These are phyloP conservation scores for Fusarium incarnatum DNA, from an alignment of 2,329 filamentous ascomycete genomes.

Conservation along the genomic window DNA sequence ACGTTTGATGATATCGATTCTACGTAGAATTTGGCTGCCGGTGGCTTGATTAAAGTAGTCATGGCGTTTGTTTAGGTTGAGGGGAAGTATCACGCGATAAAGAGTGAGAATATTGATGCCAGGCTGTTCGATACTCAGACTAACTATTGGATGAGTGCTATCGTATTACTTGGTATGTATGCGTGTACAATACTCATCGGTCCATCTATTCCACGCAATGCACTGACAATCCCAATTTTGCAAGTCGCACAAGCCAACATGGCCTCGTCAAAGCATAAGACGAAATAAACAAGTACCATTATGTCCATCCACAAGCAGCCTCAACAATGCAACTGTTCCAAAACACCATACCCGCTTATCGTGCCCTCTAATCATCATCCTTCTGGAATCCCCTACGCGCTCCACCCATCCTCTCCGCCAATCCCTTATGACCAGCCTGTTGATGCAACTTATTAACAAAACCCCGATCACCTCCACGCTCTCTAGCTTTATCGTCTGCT, in stretches of 20 bases:
- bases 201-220: slow-evolving; percentile 1
- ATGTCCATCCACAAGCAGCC: neutral
- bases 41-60: neutral
- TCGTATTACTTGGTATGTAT: neutral
- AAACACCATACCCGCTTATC: neutral
- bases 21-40: neutral
- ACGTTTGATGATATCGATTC: neutral
- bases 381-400: slow-evolving; percentile 58
- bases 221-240: neutral
- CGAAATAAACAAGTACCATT: neutral
- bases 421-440: slow-evolving; percentile 63
- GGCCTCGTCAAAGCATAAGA: neutral
- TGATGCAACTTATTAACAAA: slow-evolving; percentile 74
- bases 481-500: slow-evolving; percentile 73
- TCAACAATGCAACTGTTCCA: neutral
- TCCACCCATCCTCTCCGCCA: slow-evolving; percentile 65
- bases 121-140: neutral
- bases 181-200: neutral
- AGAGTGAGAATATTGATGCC: neutral
- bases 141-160: neutral
- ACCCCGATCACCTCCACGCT: slow-evolving; percentile 71
- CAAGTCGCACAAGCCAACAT: neutral
- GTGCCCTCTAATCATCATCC: slow-evolving; percentile 57
- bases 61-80: neutral
- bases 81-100: neutral